A percentile compares a stretch with the other conserved stretches of the same genome.
phyloP scores from a whole-genome alignment of 2,329 filamentous ascomycete genomes.

The Atkinsonella texensis region DNA sequence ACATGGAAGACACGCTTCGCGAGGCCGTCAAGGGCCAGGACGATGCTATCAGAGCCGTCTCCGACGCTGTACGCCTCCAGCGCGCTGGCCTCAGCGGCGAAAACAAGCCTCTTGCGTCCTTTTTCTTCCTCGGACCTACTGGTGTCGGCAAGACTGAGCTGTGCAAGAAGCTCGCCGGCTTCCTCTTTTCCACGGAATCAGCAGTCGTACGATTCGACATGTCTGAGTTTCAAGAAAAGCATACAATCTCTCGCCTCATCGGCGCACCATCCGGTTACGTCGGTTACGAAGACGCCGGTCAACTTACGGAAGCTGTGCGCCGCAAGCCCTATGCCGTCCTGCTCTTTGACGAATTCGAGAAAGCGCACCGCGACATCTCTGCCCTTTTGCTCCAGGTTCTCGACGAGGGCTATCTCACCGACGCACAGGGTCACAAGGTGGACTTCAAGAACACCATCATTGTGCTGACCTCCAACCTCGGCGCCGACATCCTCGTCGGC shows the following conservation, averaged over 20 bases:
- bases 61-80: conserved; percentile 88
- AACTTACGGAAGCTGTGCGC: conserved; percentile 88
- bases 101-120: conserved; percentile 81
- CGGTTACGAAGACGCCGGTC: conserved; percentile 92
- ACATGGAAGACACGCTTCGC: conserved; percentile 85
- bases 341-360: conserved; percentile 95
- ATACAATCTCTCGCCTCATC: conserved; percentile 86
- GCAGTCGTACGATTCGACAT: conserved; percentile 94
- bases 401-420: conserved; percentile 91
- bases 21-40: conserved; percentile 85
- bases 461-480: conserved; percentile 89
- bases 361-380: conserved; percentile 90
- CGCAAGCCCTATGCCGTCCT: conserved; percentile 92
- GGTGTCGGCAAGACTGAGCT: conserved; percentile 96
- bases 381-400: conserved; percentile 85
- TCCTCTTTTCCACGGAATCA: conserved; percentile 83
- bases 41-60: conserved; percentile 80
- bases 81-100: conserved; percentile 84
- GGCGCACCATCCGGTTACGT: conserved; percentile 91
- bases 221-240: conserved; percentile 96
- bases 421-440: conserved; percentile 90
- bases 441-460: conserved; percentile 97
- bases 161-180: conserved; percentile 88
- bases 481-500: conserved; percentile 79
- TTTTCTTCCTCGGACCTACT: conserved; percentile 96